Evolutionary conservation across 441 rosid species (phyloP), one percentile per base, ranked within the genome.

Genomic region (Pelargonium myrrhifolium): DNA sequence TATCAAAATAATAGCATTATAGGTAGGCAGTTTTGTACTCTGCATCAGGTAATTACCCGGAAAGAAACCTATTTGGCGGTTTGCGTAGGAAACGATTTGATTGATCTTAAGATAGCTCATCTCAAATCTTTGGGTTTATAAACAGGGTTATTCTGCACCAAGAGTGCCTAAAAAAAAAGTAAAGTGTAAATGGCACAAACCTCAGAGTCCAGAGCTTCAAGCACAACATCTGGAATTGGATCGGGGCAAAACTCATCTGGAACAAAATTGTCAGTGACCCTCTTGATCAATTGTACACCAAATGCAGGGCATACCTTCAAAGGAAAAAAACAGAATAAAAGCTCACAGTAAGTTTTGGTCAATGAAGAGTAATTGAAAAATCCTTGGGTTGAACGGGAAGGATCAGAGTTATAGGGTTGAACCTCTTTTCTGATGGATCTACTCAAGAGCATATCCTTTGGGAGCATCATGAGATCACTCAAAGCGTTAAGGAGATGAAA

Each of bases 401-500:
- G 59, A 53, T 53, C 10, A 17, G 59, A 53, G 59, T 17, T 18
- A 18, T n/a, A 6, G 22, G 26, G 35, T 64, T 64, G 61, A 63
- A 92, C 99, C 96, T 90, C 99, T 87, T 89, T 88, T 77, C 96
- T 77, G 72, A 88, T 83, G 68, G 85, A 71, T 75, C 69, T 83
- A 76, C 82, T 74, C 67, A 88, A 79, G 62, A 95, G 95, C 96
- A 92, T 81, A 78, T 90, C 98, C 79, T 92, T 92, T 9, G 99
- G 98, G 78, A 95, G 97, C 98, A 95, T 95, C 98, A 92, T 86
- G 55, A 95, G 94, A 77, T 92, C 98, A 72, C 98, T 95, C 73
- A 92, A 74, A 1, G 99, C 93, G 72, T 90, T 86, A 35, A 95
- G 93, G 67, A 89, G 97, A 82, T 78, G 80, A 77, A 95, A 95